Base-by-base conservation (phyloP, 352 stramenopile species). In the Phytophthora tentaculata region DNA sequence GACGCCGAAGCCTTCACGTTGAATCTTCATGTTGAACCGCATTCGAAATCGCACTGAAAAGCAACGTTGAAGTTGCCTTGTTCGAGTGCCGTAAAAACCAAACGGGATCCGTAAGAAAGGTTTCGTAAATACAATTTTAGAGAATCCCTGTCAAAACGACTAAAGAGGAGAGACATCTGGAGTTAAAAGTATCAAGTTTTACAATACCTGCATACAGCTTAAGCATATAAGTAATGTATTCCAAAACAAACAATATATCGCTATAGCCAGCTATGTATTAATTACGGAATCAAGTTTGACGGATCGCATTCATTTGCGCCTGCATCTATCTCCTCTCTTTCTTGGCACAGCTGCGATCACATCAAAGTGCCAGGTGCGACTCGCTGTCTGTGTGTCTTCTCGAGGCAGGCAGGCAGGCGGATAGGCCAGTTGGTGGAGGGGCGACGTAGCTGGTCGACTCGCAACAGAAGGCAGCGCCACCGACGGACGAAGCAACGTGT, bases 71-170 rank as follows among this genome's bases (percentile, higher is more conserved):
- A 56, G 56, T 56, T 52, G 56, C 32, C 28, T 45, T 44, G 26
- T 19, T 41, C 28, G 24, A 51, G n/a, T n/a, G 17, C 26, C 32
- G 58, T 65, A 58, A 60, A 60, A 66, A 66, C 17, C 29, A 14
- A 26, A 20, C 35, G 32, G 23, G 39, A 64, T 56, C 47, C 45
- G 59, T 68, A 73, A 73, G 61, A 65, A 67, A 17, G 47, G 14
- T 9, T 17, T 26, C n/a, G 63, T 70, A 66, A 66, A 60, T 66
- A 60, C 17, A n/a, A 45, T 35, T 49, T 55, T 63, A 48, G 45
- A 70, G 64, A 49, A 52, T 20, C 20, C 26, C 17, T 49, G 44
- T 20, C 13, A 28, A 57, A 57, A 29, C 35, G 28, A 57, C 28
- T 44, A 56, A 28, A 43, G 26, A 52, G n/a, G n/a, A n/a, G n/a